Conservation (phyloP, 257 asterid genomes). For the Petunia secreta region DNA sequence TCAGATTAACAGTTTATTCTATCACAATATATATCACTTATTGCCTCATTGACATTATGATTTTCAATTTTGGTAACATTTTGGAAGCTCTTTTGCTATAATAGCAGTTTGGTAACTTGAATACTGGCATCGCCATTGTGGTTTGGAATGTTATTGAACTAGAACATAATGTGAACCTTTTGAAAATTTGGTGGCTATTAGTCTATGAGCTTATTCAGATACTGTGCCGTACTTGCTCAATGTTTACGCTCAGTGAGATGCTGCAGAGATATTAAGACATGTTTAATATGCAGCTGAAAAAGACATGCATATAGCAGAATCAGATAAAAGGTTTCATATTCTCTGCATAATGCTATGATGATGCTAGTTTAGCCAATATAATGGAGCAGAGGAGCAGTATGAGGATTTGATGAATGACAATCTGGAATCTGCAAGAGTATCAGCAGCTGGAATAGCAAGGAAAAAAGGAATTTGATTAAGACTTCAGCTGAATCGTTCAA, state of each 20-base stretch:
- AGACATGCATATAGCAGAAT: background rate
- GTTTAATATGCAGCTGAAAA: conserved; percentile 7
- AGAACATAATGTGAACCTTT: background rate
- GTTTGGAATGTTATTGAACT: conserved; percentile 1
- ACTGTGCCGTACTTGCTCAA: background rate
- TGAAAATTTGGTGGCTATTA: background rate
- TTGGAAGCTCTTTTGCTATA: background rate
- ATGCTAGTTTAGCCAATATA: conserved; percentile 6
- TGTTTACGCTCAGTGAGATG: background rate
- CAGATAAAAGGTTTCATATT: background rate
- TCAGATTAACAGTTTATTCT: background rate
- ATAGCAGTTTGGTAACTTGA: background rate
- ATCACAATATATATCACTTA: background rate
- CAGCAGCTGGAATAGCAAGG: background rate
- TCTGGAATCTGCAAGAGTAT: background rate
- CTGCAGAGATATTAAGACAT: background rate
- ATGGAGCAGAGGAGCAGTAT: background rate
- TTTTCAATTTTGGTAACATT: background rate
- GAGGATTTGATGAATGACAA: conserved; percentile 13
- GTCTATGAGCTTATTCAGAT: background rate
- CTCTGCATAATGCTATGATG: background rate
- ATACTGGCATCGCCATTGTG: background rate
- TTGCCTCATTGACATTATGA: background rate
- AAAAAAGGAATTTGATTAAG: background rate
- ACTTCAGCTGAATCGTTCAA: background rate